Evolutionary conservation across 805 yeast species (phyloP).

Genomic region (Saturnispora ahearnii): DNA sequence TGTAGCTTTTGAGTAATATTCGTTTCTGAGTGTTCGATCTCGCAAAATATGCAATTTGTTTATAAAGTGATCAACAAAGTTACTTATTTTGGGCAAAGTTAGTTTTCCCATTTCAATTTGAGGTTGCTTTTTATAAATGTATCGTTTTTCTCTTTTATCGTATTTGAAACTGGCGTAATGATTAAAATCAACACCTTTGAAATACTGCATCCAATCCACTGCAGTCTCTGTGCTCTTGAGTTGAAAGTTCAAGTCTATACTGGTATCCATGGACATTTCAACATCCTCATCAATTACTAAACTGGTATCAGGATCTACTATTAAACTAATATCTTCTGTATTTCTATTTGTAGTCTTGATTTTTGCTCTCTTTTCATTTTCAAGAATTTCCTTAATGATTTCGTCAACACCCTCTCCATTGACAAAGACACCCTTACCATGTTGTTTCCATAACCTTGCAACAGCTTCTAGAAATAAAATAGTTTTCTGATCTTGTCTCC

Average conservation of each 20-base stretch:
- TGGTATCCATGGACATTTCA: conserved; percentile 6
- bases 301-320: conserved; percentile 12
- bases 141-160: conserved; percentile 54
- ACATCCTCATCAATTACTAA: conserved; percentile 7
- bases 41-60: conserved; percentile 53
- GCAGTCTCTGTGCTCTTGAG: not conserved
- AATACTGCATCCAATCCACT: conserved; percentile 66
- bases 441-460: conserved; percentile 79
- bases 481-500: conserved; percentile 58
- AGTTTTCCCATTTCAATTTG: not conserved
- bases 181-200: conserved; percentile 53
- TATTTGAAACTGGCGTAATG: conserved; percentile 59
- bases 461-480: conserved; percentile 65
- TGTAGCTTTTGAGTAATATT: conserved; percentile 20
- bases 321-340: conserved; percentile 8
- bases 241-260: conserved; percentile 1
- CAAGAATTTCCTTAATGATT: conserved; percentile 47
- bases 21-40: conserved; percentile 71
- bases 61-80: conserved; percentile 35
- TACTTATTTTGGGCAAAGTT: conserved; percentile 16
- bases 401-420: conserved; percentile 63
- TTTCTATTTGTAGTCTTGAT: conserved; percentile 1
- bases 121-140: conserved; percentile 28
- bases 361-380: conserved; percentile 11
- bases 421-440: conserved; percentile 77